Base-by-base conservation (phyloP, 306 rosid genomes). In the Prunus salicina region DNA sequence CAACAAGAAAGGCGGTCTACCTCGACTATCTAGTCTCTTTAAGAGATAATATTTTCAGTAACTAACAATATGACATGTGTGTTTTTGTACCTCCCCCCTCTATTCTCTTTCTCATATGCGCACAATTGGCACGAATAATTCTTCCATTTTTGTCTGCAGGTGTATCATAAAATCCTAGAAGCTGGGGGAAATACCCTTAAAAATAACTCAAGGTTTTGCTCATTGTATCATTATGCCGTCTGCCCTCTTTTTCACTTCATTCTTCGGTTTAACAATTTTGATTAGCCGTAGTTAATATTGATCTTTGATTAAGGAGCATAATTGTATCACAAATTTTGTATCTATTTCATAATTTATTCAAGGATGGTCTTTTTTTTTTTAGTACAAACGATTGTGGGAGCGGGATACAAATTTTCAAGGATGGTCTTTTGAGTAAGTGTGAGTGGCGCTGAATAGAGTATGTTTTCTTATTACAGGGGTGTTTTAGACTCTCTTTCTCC, bases 11-110 rank as follows among this genome's bases (percentile, higher is more conserved):
- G 62, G 43, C 74, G 60, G 76, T 67, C 30, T 14, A 20, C 20
- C 62, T 65, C 57, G 67, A 28, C 84, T 87, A n/a, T 93, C 89
- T 51, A 77, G 87, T 79, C 82, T 89, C 78, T 89, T 89, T 75
- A 82, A 76, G 81, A 62, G 80, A 88, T 34, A 12, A 20, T 46
- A 66, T 12, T 16, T 12, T 34, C 13, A 6, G 24, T 52, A 45
- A 45, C 45, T 73, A 20, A 58, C 68, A 45, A 15, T 45, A 43
- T 25, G 77, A 19, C 69, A 45, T 73, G 73, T 34, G 24, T 41
- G 63, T 55, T 67, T 25, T 34, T 64, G 8, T 64, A 14, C 41
- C 62, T 50, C 38, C 12, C 51, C 30, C 12, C 14, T 18, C 45
- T 50, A 27, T 32, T 16, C 57, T 2, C 19, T 38, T 4, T 38